Evolutionary conservation across 495 filamentous ascomycete species (phyloP).

Genomic region (Rusavskia elegans): DNA sequence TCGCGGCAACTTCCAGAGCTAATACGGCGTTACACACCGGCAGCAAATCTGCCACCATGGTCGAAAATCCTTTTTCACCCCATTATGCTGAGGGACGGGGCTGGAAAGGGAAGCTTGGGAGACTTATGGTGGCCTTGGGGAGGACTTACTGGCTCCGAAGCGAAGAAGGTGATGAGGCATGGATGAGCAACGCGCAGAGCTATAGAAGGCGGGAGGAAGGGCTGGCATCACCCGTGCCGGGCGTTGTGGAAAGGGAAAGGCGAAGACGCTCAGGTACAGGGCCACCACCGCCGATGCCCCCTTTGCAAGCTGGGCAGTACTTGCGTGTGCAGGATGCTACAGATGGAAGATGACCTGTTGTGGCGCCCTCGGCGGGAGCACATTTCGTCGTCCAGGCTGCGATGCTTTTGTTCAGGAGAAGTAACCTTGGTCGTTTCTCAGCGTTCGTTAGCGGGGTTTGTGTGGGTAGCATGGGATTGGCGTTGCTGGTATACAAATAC

Average conservation of each 20-base stretch:
- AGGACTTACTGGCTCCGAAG: constrained; percentile 60
- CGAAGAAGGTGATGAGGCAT: constrained; percentile 19
- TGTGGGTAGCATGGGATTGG: too few relatives aligned
- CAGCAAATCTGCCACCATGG: constrained; percentile 29
- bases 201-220: constrained; percentile 14
- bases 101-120: constrained; percentile 57
- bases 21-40: constrained; percentile 26
- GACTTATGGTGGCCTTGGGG: constrained; percentile 54
- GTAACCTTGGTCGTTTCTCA: too few relatives aligned
- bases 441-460: too few relatives aligned
- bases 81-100: constrained; percentile 55
- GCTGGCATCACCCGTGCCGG: constrained; percentile 15
- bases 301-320: constrained; percentile 11
- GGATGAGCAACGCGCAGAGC: constrained; percentile 20
- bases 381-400: background rate
- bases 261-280: constrained; percentile 49
- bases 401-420: background rate
- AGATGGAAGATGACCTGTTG: background rate
- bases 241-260: constrained; percentile 48
- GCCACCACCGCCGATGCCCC: constrained; percentile 12
- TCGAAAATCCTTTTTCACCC: constrained; percentile 55
- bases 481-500: too few relatives aligned
- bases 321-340: constrained; percentile 9
- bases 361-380: background rate
- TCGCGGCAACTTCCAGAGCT: constrained; percentile 30